phyloP scores from a whole-genome alignment of 768 basidiomycete genomes.

The Calocera viscosa region DNA sequence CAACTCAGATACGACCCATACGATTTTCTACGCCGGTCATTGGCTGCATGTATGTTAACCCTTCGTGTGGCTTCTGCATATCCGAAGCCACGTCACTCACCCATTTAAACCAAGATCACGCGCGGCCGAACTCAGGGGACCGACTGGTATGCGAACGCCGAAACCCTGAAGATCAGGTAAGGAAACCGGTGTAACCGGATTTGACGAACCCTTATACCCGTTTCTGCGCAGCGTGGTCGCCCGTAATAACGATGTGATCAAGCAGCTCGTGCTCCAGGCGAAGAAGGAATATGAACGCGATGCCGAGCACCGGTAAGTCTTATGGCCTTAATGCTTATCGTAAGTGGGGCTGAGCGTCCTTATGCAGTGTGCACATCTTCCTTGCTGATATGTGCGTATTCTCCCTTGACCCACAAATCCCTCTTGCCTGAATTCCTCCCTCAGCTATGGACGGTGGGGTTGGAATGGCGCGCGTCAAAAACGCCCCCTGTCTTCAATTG shows the following conservation, averaged over 20 bases:
- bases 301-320: background rate
- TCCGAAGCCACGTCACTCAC: background rate
- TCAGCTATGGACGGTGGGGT: conserved; percentile 35
- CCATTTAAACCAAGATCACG: background rate
- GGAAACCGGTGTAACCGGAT: background rate
- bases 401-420: background rate
- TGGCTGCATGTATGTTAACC: background rate
- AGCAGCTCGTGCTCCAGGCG: background rate
- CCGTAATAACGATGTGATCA: background rate
- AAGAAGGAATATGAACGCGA: conserved; percentile 5
- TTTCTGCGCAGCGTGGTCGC: background rate
- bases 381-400: background rate
- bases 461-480: conserved; percentile 47
- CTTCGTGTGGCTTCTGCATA: background rate
- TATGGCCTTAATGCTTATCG: background rate
- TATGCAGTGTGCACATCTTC: background rate
- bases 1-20: background rate
- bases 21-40: background rate
- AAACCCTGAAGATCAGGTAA: conserved; percentile 6
- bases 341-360: background rate
- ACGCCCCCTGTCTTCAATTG: conserved; percentile 52
- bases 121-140: background rate
- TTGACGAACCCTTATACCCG: background rate
- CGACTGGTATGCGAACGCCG: background rate
- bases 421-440: background rate